phyloP scores from a whole-genome alignment of 176 grass and related monocot species.

The Poa annua region DNA sequence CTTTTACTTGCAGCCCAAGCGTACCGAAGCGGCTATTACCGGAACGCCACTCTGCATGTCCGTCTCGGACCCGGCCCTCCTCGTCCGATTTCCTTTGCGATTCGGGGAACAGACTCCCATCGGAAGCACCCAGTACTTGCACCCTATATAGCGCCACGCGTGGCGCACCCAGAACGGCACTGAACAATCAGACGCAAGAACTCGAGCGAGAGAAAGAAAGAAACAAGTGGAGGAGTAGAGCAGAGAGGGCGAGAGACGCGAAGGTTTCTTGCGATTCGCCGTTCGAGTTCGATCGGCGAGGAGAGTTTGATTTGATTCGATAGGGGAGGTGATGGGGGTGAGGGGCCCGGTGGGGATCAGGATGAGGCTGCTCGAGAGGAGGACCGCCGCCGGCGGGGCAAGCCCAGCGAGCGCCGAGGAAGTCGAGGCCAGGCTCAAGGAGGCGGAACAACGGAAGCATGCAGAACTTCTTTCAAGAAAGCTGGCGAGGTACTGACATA shows the following conservation, averaged over 20 bases:
- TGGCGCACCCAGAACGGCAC: constrained; percentile 5
- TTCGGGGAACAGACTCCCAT: neutral
- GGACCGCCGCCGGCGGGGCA: constrained; percentile 31
- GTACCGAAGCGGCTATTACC: too few relatives aligned
- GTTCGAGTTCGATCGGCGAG: neutral
- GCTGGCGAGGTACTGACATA: constrained; percentile 59
- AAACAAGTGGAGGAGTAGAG: constrained; percentile 10
- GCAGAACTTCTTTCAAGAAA: constrained; percentile 74
- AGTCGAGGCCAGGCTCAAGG: constrained; percentile 48
- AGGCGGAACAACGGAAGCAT: constrained; percentile 29
- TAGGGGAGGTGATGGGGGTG: constrained; percentile 49
- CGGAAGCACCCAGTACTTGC: neutral
- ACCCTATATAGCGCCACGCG: constrained; percentile 24
- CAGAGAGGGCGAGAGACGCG: neutral
- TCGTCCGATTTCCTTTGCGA: neutral
- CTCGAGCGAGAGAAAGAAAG: neutral
- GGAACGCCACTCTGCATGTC: neutral
- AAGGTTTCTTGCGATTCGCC: neutral
- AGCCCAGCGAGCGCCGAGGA: constrained; percentile 71
- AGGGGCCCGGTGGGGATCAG: constrained; percentile 78
- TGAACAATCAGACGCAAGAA: constrained; percentile 29
- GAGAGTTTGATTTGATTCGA: neutral
- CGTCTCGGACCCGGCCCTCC: neutral
- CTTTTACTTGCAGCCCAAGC: too few relatives aligned
- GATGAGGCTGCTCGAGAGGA: constrained; percentile 66